phyloP scores from a whole-genome alignment of 2,329 filamentous ascomycete species.

The Venturiaceae sp. region DNA sequence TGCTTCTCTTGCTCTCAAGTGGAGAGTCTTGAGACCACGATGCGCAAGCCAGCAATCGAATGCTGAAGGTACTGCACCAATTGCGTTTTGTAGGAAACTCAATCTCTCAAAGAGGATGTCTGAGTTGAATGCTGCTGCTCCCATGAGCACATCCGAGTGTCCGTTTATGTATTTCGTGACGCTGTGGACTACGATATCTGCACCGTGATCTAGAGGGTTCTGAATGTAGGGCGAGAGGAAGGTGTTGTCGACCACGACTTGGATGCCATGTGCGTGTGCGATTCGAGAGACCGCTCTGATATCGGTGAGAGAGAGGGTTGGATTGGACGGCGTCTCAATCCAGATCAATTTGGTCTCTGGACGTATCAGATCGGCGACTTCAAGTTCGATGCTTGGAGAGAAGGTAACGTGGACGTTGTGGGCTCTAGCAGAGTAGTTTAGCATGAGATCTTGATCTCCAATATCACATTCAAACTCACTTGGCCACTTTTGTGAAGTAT shows the following conservation, averaged over 20 bases:
- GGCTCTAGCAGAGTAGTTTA: slow-evolving; percentile 33
- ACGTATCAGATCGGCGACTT: slow-evolving; percentile 76
- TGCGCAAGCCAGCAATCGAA: slow-evolving; percentile 99
- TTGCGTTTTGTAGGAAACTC: slow-evolving; percentile 91
- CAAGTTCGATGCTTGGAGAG: slow-evolving; percentile 81
- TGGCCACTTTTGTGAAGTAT: slow-evolving; percentile 97
- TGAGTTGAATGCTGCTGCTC: slow-evolving; percentile 89
- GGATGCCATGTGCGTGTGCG: slow-evolving; percentile 79
- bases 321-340: slow-evolving; percentile 95
- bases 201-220: slow-evolving; percentile 89
- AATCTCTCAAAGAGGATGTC: slow-evolving; percentile 67
- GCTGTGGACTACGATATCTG: slow-evolving; percentile 92
- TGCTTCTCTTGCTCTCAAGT: slow-evolving; percentile 81
- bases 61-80: slow-evolving; percentile 85
- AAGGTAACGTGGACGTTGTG: slow-evolving; percentile 95
- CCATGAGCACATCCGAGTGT: slow-evolving; percentile 95
- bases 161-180: slow-evolving; percentile 99
- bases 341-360: slow-evolving; percentile 88
- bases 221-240: slow-evolving; percentile 96
- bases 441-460: background rate
- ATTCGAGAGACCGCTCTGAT: slow-evolving; percentile 74
- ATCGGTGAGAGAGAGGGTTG: slow-evolving; percentile 85
- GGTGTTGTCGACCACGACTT: slow-evolving; percentile 98
- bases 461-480: slow-evolving; percentile 20
- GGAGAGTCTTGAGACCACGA: slow-evolving; percentile 90